Conservation (phyloP, 2,329 filamentous ascomycete species). For the Cercospora beticola region DNA sequence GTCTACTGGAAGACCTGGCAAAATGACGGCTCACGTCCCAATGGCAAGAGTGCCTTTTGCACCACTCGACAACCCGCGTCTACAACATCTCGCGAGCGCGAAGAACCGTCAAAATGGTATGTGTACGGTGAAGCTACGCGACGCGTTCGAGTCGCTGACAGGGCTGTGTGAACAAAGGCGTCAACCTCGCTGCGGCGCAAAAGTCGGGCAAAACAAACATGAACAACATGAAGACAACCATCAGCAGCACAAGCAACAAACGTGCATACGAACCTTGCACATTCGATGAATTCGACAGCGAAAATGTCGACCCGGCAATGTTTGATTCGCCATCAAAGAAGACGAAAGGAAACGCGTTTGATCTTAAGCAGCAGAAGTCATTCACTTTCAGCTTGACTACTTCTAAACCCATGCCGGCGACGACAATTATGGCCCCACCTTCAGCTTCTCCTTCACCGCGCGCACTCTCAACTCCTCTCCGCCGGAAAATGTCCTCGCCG, state of each 20-base stretch:
- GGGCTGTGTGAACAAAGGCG: conserved; percentile 17
- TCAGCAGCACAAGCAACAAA: conserved; percentile 39
- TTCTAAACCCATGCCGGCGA: conserved; percentile 7
- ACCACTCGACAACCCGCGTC: conserved; percentile 65
- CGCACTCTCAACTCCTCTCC: conserved; percentile 39
- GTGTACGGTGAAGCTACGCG: not conserved
- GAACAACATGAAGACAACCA: conserved; percentile 32
- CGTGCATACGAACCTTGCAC: conserved; percentile 46
- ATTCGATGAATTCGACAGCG: conserved; percentile 51
- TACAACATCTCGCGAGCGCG: conserved; percentile 69
- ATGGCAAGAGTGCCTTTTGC: conserved; percentile 69
- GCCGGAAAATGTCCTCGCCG: conserved; percentile 43
- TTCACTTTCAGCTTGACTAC: conserved; percentile 40
- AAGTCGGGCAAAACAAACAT: conserved; percentile 20
- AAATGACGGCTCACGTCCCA: conserved; percentile 33
- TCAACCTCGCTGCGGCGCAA: conserved; percentile 16
- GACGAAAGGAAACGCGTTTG: conserved; percentile 45
- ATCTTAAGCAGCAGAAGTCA: conserved; percentile 39
- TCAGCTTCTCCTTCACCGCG: conserved; percentile 25
- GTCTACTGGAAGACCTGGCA: conserved; percentile 13
- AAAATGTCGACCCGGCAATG: conserved; percentile 59
- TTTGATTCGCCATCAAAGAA: conserved; percentile 56
- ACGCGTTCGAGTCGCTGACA: conserved; percentile 5
- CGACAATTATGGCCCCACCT: conserved; percentile 41
- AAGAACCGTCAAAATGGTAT: conserved; percentile 73